Evolutionary conservation across 331 rosid species (phyloP).

Genomic region (Acacia concinna): DNA sequence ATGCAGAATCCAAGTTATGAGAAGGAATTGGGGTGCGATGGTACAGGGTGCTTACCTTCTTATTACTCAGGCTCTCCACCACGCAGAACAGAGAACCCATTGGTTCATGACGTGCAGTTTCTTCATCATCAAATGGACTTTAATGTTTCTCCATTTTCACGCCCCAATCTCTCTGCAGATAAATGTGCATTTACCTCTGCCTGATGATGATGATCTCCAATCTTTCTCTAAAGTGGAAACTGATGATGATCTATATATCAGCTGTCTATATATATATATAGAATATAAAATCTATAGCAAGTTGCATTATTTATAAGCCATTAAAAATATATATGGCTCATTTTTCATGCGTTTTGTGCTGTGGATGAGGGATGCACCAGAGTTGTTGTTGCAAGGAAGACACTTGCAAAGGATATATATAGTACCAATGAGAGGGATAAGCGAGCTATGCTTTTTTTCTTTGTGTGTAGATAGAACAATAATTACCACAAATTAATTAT

Average conservation of each 20-base stretch:
- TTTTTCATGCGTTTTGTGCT: not conserved
- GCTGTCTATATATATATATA: not conserved
- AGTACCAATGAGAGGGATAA: not conserved
- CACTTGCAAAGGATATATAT: not conserved
- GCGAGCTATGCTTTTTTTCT: not conserved
- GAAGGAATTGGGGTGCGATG: conserved; percentile 46
- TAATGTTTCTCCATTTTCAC: conserved; percentile 46
- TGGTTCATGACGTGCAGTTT: conserved; percentile 65
- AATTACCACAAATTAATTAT: conserved; percentile 16
- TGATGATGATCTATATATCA: not conserved
- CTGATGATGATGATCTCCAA: too few relatives aligned
- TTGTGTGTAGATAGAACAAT: not conserved
- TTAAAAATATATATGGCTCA: not conserved
- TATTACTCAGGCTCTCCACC: conserved; percentile 75
- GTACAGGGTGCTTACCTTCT: conserved; percentile 44
- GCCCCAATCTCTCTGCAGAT: conserved; percentile 50
- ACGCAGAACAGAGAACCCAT: conserved; percentile 60
- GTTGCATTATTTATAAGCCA: not conserved
- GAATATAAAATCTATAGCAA: not conserved
- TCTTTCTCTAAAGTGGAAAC: not conserved
- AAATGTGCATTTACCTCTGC: conserved; percentile 51
- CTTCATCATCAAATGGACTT: conserved; percentile 67
- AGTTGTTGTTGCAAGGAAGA: not conserved
- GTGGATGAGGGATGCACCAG: not conserved
- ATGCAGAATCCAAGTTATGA: conserved; percentile 50